A percentile compares a stretch with the other conserved stretches of the same genome.
Evolutionary conservation across 1,139 yeast genomes (phyloP).

Genomic region (Ashbya aceris): DNA sequence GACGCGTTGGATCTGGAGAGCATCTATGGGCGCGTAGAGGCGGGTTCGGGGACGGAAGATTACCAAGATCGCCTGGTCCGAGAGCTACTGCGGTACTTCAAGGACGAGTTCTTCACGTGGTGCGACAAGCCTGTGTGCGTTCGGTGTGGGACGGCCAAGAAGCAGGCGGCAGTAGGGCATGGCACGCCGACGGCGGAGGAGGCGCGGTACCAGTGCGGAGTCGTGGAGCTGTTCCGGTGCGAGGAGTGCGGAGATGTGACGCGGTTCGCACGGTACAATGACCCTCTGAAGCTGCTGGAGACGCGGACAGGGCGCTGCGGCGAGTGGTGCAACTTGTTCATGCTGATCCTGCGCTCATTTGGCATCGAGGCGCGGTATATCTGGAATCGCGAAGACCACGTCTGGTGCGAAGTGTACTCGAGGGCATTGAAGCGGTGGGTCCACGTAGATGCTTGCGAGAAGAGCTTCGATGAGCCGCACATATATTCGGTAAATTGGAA

Average conservation of each 20-base stretch:
- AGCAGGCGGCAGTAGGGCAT: constrained; percentile 30
- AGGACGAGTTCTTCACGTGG: constrained; percentile 76
- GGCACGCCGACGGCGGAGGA: constrained; percentile 37
- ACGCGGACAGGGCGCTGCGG: constrained; percentile 81
- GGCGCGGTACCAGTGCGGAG: constrained; percentile 35
- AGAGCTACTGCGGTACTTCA: constrained; percentile 67
- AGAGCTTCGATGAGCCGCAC: constrained; percentile 70
- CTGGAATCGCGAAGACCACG: constrained; percentile 91
- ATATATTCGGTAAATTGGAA: constrained; percentile 85
- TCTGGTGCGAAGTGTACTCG: constrained; percentile 89
- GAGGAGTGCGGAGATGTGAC: constrained; percentile 36
- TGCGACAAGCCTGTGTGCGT: constrained; percentile 61
- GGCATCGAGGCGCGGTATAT: constrained; percentile 60
- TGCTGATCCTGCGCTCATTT: constrained; percentile 57
- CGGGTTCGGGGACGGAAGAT: constrained; percentile 30
- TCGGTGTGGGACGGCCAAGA: constrained; percentile 37
- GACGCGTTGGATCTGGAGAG: constrained; percentile 30
- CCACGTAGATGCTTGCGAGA: constrained; percentile 85
- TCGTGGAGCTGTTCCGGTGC: constrained; percentile 60
- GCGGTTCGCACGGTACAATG: constrained; percentile 70
- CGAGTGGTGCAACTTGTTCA: constrained; percentile 87
- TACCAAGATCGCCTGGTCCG: constrained; percentile 64
- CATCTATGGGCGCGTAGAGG: constrained; percentile 33
- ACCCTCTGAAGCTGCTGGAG: constrained; percentile 50
- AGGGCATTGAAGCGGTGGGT: constrained; percentile 57